Evolutionary conservation across 2,329 filamentous ascomycete genomes (phyloP).

Genomic region (Didymella pinodella): DNA sequence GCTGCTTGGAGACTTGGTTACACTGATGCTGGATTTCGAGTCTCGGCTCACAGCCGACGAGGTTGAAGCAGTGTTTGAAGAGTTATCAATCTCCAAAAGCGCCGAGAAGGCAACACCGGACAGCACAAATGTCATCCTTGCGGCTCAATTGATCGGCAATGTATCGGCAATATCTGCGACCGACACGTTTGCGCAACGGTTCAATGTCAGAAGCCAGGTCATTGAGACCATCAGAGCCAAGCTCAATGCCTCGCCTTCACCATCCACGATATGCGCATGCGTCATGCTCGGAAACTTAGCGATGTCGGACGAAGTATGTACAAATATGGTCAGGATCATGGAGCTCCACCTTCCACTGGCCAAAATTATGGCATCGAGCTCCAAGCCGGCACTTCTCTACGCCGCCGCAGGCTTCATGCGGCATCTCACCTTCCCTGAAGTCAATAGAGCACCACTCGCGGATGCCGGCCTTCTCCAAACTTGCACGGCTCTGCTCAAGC

Average conservation of each 20-base stretch:
- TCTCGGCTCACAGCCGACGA: constrained; percentile 38
- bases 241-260: constrained; percentile 30
- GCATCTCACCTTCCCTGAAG: constrained; percentile 48
- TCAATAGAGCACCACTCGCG: constrained; percentile 41
- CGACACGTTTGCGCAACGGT: constrained; percentile 43
- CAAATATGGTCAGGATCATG: constrained; percentile 47
- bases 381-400: constrained; percentile 45
- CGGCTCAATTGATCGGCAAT: constrained; percentile 44
- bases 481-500: constrained; percentile 40
- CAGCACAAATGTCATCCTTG: constrained; percentile 34
- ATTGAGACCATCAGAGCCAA: constrained; percentile 41
- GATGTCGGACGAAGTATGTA: constrained; percentile 46
- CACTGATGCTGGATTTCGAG: constrained; percentile 45
- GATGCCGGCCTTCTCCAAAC: constrained; percentile 43
- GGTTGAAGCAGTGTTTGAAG: constrained; percentile 37
- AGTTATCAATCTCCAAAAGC: constrained; percentile 38
- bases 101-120: constrained; percentile 35
- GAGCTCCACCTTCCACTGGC: constrained; percentile 42
- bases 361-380: constrained; percentile 35
- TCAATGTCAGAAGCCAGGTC: constrained; percentile 37
- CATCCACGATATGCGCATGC: constrained; percentile 46
- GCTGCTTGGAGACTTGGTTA: constrained; percentile 39
- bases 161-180: constrained; percentile 46
- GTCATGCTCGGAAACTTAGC: constrained; percentile 52
- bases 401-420: constrained; percentile 49